Conservation (phyloP, 768 basidiomycete species). For the Russula sp. region DNA sequence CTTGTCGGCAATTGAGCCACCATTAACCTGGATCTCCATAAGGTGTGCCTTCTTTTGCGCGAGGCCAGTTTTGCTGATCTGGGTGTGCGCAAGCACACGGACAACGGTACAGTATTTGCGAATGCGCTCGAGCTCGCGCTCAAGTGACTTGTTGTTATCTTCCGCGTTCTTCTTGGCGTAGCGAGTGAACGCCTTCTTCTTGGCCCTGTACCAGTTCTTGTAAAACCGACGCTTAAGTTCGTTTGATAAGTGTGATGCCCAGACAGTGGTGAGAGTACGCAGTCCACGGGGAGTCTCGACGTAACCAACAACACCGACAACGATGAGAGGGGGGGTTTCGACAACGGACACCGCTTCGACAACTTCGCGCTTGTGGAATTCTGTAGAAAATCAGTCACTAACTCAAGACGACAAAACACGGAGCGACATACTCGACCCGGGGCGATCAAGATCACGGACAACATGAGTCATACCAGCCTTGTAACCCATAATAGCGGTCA, state of each 20-base stretch:
- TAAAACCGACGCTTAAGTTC: conserved; percentile 99
- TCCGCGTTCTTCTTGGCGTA: conserved; percentile 99
- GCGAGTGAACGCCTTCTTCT: conserved; percentile 99
- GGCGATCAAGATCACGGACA: conserved; percentile 98
- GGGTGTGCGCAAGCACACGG: conserved; percentile 98
- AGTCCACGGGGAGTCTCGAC: conserved; percentile 99
- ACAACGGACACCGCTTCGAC: conserved; percentile 96
- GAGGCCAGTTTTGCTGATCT: conserved; percentile 96
- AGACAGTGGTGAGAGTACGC: conserved; percentile 97
- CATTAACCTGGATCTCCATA: conserved; percentile 99
- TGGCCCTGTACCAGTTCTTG: conserved; percentile 99
- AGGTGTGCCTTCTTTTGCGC: conserved; percentile 99
- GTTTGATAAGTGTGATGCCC: conserved; percentile 97
- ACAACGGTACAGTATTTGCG: conserved; percentile 99
- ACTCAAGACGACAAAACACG: neutral
- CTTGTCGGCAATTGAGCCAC: conserved; percentile 94
- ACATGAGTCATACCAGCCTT: conserved; percentile 99
- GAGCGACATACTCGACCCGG: conserved; percentile 86
- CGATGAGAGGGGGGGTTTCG: conserved; percentile 95
- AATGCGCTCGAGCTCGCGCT: conserved; percentile 97
- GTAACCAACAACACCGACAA: conserved; percentile 98
- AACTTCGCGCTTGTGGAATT: conserved; percentile 99
- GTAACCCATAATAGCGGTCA: conserved; percentile 98
- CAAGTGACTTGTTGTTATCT: conserved; percentile 85
- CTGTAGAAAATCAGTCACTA: conserved; percentile 42